These are phyloP conservation scores for Plantago coronopus DNA, from an alignment of 305 asterid genomes.

Conservation along the genomic window DNA sequence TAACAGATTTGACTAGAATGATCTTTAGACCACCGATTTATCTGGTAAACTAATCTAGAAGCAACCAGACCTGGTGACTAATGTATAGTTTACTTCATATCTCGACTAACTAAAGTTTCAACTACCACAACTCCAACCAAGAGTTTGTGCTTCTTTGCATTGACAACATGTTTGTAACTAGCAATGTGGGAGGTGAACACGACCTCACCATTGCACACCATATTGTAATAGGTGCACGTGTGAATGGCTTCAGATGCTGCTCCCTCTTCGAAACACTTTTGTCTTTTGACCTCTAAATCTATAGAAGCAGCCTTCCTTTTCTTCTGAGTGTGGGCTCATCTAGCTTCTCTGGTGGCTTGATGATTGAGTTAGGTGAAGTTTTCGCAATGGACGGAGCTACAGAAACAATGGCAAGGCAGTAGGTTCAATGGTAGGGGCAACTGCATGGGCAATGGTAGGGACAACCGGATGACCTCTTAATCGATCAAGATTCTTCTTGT, in stretches of 20 bases:
- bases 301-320: conserved; percentile 39
- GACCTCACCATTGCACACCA: conserved; percentile 71
- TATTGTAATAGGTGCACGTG: conserved; percentile 50
- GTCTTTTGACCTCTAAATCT: conserved; percentile 56
- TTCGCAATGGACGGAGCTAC: neutral
- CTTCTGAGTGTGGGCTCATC: conserved; percentile 26
- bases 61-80: too few relatives aligned
- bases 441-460: too few relatives aligned
- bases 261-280: conserved; percentile 64
- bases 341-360: conserved; percentile 53
- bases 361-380: conserved; percentile 23
- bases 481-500: neutral
- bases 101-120: too few relatives aligned
- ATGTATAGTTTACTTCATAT: too few relatives aligned
- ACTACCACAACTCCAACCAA: too few relatives aligned
- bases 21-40: too few relatives aligned
- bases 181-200: conserved; percentile 56
- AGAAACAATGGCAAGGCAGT: conserved; percentile 1
- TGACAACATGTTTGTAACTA: conserved; percentile 61
- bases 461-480: neutral
- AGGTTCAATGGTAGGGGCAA: conserved; percentile 5
- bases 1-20: too few relatives aligned
- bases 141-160: conserved; percentile 40
- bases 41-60: too few relatives aligned
- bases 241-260: conserved; percentile 52